Conservation (phyloP, 2,329 filamentous ascomycete species). For the Byssothecium circinans region DNA sequence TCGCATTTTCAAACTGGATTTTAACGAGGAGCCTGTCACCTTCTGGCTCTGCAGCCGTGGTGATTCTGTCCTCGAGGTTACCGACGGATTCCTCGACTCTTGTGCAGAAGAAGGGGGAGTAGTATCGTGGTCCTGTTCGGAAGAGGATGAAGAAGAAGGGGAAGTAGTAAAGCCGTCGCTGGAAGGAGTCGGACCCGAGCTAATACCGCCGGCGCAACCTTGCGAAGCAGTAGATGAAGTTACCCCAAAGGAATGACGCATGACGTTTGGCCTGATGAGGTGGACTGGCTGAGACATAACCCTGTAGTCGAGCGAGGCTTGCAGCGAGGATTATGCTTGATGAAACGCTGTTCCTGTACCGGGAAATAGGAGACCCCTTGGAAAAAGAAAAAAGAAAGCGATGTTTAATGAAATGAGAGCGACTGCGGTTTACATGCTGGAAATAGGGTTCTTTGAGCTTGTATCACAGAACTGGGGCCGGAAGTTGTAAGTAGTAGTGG, state of each 20-base stretch:
- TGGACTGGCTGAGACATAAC: slow-evolving; percentile 12
- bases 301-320: neutral
- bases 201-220: neutral
- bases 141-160: slow-evolving; percentile 3
- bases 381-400: too few species aligned
- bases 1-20: slow-evolving; percentile 23
- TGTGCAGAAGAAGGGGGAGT: slow-evolving; percentile 6
- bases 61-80: slow-evolving; percentile 8
- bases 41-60: neutral
- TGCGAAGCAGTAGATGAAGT: slow-evolving; percentile 9
- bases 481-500: too few species aligned
- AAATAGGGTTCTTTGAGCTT: too few species aligned
- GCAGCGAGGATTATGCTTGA: slow-evolving; percentile 10
- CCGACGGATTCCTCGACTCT: slow-evolving; percentile 21
- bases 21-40: slow-evolving; percentile 21
- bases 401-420: too few species aligned
- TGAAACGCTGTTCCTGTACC: slow-evolving; percentile 6
- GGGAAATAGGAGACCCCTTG: slow-evolving; percentile 9
- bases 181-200: neutral
- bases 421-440: too few species aligned
- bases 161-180: neutral
- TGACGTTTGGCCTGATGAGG: slow-evolving; percentile 10
- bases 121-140: too few species aligned
- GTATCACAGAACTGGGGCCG: too few species aligned
- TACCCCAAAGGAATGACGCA: slow-evolving; percentile 6